Percentiles rank a stretch among this genome's conserved stretches.
These are phyloP conservation scores for Eimeria zaria DNA, from an alignment of 169 alveolate genomes.

Conservation along the genomic window DNA sequence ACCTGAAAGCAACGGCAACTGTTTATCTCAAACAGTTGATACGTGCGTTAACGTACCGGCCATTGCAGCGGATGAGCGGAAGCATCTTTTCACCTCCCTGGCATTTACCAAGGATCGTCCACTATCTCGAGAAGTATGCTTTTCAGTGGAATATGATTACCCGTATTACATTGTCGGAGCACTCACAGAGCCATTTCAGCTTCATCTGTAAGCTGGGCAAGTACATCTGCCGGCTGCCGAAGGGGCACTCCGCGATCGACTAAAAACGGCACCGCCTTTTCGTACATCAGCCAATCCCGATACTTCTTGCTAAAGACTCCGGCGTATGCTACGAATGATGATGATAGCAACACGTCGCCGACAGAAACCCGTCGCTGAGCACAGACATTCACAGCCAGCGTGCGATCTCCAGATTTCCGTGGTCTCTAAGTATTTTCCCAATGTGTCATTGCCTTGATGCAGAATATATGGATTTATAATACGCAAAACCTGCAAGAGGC, in stretches of 20 bases:
- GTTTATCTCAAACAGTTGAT: not conserved
- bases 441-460: not conserved
- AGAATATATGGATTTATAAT: not conserved
- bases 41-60: not conserved
- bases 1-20: slow-evolving; percentile 84
- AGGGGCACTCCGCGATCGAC: slow-evolving; percentile 92
- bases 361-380: slow-evolving; percentile 92
- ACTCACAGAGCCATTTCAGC: slow-evolving; percentile 93
- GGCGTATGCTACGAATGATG: slow-evolving; percentile 97
- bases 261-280: slow-evolving; percentile 91
- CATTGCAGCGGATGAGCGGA: not conserved
- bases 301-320: slow-evolving; percentile 98
- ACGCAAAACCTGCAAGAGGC: not conserved
- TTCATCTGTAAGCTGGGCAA: slow-evolving; percentile 94
- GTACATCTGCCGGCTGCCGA: slow-evolving; percentile 93
- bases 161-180: not conserved
- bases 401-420: not conserved
- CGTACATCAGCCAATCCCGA: slow-evolving; percentile 93
- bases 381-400: not conserved
- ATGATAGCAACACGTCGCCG: slow-evolving; percentile 97
- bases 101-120: not conserved
- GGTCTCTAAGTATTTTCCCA: not conserved
- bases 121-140: not conserved
- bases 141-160: not conserved
- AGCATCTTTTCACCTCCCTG: not conserved